These are phyloP conservation scores for Fusarium longipes DNA, from an alignment of 2,329 filamentous ascomycete species.

Conservation along the genomic window DNA sequence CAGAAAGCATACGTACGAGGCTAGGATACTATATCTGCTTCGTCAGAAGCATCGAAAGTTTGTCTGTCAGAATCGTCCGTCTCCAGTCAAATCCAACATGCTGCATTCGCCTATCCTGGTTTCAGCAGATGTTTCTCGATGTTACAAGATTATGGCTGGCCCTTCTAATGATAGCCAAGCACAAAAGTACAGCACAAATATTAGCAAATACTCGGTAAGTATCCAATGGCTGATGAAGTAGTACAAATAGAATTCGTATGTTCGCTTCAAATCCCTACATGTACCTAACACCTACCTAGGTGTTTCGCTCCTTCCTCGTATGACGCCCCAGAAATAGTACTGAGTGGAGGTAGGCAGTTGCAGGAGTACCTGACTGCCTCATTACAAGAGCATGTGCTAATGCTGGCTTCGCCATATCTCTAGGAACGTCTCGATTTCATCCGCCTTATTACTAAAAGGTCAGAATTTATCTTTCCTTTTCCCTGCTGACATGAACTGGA, in stretches of 20 bases:
- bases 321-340: neutral
- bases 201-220: neutral
- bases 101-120: constrained; percentile 8
- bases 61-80: no score
- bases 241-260: neutral
- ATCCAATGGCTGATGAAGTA: neutral
- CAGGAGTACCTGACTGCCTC: neutral
- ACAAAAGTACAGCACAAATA: neutral
- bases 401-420: neutral
- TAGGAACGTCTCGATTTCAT: neutral
- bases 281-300: no score
- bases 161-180: neutral
- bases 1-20: neutral
- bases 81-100: neutral
- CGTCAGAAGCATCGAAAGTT: neutral
- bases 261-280: no score
- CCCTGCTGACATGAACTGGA: constrained; percentile 55
- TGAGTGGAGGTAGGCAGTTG: neutral
- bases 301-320: neutral
- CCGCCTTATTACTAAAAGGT: neutral
- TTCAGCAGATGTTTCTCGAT: neutral
- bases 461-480: neutral
- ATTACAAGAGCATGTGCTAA: neutral
- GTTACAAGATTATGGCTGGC: neutral
- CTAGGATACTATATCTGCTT: neutral